Evolutionary conservation across 441 rosid genomes (phyloP), one percentile per base, ranked within the genome.

Genomic region (Erodium moschatum): DNA sequence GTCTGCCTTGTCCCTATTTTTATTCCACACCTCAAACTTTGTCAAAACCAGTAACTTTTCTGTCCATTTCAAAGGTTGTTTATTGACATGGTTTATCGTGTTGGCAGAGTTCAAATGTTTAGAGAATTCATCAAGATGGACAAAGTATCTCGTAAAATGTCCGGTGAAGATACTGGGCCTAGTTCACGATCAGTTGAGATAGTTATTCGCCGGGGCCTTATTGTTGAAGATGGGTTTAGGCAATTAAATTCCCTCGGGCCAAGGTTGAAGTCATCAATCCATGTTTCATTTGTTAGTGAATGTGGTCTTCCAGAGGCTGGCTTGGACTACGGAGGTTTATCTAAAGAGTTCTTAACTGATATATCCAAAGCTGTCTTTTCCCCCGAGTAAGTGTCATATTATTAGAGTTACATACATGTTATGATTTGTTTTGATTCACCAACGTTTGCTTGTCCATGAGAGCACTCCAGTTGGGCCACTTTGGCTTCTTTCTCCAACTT

Each of bases 241-340:
- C 97, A 91, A 75, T 78, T 90, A 68, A 91, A 91, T 79, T 75
- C 85, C 58, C 91, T 94, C 40, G 96, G 97, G 63, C 82, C 95
- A 76, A 84, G 85, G 87, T 80, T 94, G 81, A 94, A 94, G 81
- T 87, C 97, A 40, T 85, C 99, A 40, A 88, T 91, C 77, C 92
- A 91, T 68, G 97, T 94, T 69, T 94, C 97, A 15, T 94, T 94
- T 87, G 95, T 94, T 69, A 94, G 97, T 78, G 97, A 94, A 74
- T 85, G 85, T 83, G 99, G 97, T 77, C 89, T 91, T 81, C 97
- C 92, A 54, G 99, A 91, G 85, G 97, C 97, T 72, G 99, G 99
- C 80, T 85, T 94, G 74, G 99, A 94, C 81, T 91, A 90, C 78
- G 99, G 99, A 72, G 99, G 99, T 68, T 82, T 91, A 76, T 91